Evolutionary conservation across 2,329 filamentous ascomycete genomes (phyloP).

Genomic region (Albifimbria verrucaria): DNA sequence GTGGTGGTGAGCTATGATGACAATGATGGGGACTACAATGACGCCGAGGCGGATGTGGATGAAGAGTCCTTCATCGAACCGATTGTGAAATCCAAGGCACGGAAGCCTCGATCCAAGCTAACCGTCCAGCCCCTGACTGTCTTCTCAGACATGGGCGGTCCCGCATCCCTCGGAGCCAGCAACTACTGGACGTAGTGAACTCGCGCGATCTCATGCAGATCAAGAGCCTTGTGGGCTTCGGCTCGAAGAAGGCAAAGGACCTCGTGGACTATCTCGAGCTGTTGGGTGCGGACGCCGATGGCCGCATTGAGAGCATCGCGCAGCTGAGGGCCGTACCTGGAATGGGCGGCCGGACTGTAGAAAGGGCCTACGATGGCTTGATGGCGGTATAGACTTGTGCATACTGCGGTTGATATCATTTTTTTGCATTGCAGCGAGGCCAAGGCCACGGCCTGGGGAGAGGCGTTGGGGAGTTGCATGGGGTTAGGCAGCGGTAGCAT

Average conservation of each 20-base stretch:
- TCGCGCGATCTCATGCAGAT: constrained; percentile 66
- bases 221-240: constrained; percentile 65
- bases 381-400: constrained; percentile 12
- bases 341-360: constrained; percentile 53
- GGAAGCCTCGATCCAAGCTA: constrained; percentile 27
- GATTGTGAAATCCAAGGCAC: constrained; percentile 22
- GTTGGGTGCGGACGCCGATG: constrained; percentile 35
- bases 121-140: constrained; percentile 12
- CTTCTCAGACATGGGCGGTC: constrained; percentile 39
- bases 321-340: constrained; percentile 54
- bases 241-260: constrained; percentile 66
- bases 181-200: constrained; percentile 69
- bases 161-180: constrained; percentile 54
- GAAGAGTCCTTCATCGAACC: constrained; percentile 27
- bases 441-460: neutral
- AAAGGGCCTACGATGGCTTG: constrained; percentile 53
- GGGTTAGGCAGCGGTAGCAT: neutral
- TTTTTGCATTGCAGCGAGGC: neutral
- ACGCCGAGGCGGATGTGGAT: constrained; percentile 39
- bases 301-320: constrained; percentile 42
- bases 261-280: constrained; percentile 54
- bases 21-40: constrained; percentile 37
- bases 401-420: neutral
- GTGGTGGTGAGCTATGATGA: constrained; percentile 12
- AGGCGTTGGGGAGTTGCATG: neutral